phyloP scores from a whole-genome alignment of 495 filamentous ascomycete species.

The Umbilicaria muhlenbergii region DNA sequence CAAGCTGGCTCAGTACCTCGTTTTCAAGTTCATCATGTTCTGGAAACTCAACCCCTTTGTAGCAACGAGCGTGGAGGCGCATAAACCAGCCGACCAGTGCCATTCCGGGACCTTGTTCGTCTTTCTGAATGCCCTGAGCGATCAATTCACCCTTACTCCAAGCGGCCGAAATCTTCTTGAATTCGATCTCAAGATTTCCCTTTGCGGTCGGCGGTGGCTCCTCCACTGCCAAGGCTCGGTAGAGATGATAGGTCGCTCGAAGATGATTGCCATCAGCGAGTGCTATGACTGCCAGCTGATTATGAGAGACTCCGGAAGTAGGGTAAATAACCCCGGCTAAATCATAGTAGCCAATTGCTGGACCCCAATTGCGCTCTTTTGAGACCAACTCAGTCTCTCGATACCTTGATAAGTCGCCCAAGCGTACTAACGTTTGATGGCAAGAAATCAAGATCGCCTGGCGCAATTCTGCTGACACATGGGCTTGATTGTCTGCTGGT shows the following conservation, averaged over 20 bases:
- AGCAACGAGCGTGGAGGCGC: conserved; percentile 74
- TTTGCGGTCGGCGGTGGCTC: conserved; percentile 58
- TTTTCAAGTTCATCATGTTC: conserved; percentile 74
- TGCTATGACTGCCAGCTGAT: conserved; percentile 79
- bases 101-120: conserved; percentile 32
- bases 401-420: conserved; percentile 87
- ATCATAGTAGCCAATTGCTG: conserved; percentile 70
- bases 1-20: conserved; percentile 65
- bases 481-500: conserved; percentile 21
- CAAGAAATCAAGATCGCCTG: conserved; percentile 53
- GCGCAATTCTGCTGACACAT: conserved; percentile 32
- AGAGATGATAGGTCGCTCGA: conserved; percentile 74
- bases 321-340: conserved; percentile 69
- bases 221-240: conserved; percentile 57
- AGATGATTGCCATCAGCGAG: conserved; percentile 61
- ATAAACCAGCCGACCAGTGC: conserved; percentile 68
- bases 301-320: conserved; percentile 62
- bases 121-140: conserved; percentile 21
- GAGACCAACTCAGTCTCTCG: conserved; percentile 51
- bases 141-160: conserved; percentile 47
- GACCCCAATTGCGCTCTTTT: conserved; percentile 61
- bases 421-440: conserved; percentile 65
- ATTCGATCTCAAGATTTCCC: conserved; percentile 65
- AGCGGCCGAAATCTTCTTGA: conserved; percentile 49
- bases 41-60: conserved; percentile 50